Percentiles rank a stretch among this genome's conserved stretches.
These are phyloP conservation scores for Ophiognomonia clavigignenti-juglandacearum DNA, from an alignment of 2,329 filamentous ascomycete genomes.

Conservation along the genomic window DNA sequence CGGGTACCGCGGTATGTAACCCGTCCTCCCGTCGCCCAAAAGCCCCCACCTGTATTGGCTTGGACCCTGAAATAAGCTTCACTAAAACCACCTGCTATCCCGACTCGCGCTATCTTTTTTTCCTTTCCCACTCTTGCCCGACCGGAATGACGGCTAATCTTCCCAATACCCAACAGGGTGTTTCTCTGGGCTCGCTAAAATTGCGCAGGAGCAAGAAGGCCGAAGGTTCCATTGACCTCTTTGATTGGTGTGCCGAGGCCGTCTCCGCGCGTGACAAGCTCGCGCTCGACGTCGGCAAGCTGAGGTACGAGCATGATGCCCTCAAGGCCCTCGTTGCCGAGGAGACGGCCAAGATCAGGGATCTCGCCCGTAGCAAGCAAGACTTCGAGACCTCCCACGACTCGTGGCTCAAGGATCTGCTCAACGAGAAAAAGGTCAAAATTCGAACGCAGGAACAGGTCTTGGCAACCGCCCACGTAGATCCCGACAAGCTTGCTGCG, in stretches of 20 bases:
- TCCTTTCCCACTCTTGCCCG: no score
- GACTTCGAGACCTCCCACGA: conserved; percentile 63
- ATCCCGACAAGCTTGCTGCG: conserved; percentile 5
- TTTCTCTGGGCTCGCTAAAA: conserved; percentile 63
- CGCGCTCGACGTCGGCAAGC: conserved; percentile 36
- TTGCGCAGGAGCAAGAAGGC: conserved; percentile 44
- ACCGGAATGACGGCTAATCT: conserved; percentile 4
- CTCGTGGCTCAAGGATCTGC: conserved; percentile 62
- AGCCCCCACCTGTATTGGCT: no score
- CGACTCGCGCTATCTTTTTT: neutral
- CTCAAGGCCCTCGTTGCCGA: conserved; percentile 53
- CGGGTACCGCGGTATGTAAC: conserved; percentile 65
- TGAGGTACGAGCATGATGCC: conserved; percentile 36
- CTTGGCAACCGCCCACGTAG: conserved; percentile 39
- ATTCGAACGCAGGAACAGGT: conserved; percentile 69
- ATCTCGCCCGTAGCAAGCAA: conserved; percentile 61
- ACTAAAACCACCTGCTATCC: neutral
- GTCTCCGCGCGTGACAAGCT: conserved; percentile 43
- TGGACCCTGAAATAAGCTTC: conserved; percentile 1
- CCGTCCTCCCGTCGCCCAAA: no score
- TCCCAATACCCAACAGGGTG: conserved; percentile 37
- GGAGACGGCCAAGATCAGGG: conserved; percentile 59
- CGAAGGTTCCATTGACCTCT: conserved; percentile 57
- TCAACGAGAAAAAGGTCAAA: conserved; percentile 78
- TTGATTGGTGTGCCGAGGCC: conserved; percentile 65